phyloP scores from a whole-genome alignment of 1,284 basidiomycete species.

The Earliella scabrosa region DNA sequence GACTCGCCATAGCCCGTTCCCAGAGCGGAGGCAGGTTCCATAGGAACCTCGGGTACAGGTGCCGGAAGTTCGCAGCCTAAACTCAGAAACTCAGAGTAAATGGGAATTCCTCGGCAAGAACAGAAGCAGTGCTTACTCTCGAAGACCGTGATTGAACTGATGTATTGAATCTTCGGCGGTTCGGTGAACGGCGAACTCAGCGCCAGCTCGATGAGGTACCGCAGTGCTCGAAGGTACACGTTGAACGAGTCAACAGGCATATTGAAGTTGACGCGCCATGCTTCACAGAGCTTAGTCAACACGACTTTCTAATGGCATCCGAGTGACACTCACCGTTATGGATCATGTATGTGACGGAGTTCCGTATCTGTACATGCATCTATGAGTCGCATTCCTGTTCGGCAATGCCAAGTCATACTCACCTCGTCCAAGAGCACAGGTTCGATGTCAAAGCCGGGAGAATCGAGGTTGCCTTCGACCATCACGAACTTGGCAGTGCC shows the following conservation, averaged over 20 bases:
- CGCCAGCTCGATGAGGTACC: conserved; percentile 29
- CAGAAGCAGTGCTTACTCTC: conserved; percentile 10
- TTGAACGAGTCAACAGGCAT: conserved; percentile 27
- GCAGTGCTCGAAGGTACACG: conserved; percentile 16
- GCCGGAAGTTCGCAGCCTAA: conserved; percentile 5
- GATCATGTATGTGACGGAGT: conserved; percentile 32
- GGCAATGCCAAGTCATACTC: background rate
- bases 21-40: conserved; percentile 29
- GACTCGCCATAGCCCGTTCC: conserved; percentile 43
- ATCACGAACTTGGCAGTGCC: conserved; percentile 34
- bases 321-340: conserved; percentile 39
- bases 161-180: conserved; percentile 33
- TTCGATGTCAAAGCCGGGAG: conserved; percentile 34
- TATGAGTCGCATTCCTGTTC: background rate
- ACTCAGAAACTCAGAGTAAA: background rate
- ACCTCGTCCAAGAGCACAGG: conserved; percentile 33
- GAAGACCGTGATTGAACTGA: conserved; percentile 38
- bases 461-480: conserved; percentile 37
- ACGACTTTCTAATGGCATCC: too few species aligned
- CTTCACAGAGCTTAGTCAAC: conserved; percentile 12
- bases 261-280: conserved; percentile 43
- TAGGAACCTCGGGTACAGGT: conserved; percentile 13
- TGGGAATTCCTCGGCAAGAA: background rate
- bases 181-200: conserved; percentile 23
- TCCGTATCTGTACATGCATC: conserved; percentile 20